phyloP scores from a whole-genome alignment of 371 early-diverging fungal species.

The Choanephora cucurbitarum region DNA sequence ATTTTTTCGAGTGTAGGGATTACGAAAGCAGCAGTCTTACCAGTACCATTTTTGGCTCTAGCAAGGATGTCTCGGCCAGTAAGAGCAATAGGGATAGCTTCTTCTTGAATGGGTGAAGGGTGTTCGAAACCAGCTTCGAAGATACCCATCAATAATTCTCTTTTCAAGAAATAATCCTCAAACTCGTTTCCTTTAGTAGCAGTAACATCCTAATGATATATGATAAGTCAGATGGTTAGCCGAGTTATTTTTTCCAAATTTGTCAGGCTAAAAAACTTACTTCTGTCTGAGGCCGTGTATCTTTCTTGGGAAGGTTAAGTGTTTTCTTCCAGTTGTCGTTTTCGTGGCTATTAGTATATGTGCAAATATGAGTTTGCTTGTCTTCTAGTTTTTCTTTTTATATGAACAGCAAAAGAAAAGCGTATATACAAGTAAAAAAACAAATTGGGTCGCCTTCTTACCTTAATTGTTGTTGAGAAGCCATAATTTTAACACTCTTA shows the following conservation, averaged over 20 bases:
- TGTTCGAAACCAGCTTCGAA: constrained; percentile 97
- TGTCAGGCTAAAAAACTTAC: constrained; percentile 27
- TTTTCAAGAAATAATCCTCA: constrained; percentile 94
- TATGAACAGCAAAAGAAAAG: neutral
- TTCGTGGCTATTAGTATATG: constrained; percentile 44
- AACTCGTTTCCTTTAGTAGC: constrained; percentile 96
- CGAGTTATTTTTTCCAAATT: neutral
- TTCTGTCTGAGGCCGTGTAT: constrained; percentile 87
- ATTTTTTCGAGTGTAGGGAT: constrained; percentile 96
- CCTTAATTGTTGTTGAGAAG: constrained; percentile 13
- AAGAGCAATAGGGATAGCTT: constrained; percentile 95
- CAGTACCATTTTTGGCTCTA: constrained; percentile 98
- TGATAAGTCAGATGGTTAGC: neutral
- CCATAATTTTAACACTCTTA: neutral
- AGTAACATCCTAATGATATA: constrained; percentile 82
- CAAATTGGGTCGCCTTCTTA: neutral
- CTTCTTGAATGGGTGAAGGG: constrained; percentile 99
- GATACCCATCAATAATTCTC: constrained; percentile 96
- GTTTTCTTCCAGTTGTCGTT: constrained; percentile 75
- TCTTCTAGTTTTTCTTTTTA: too few species aligned
- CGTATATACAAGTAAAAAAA: neutral
- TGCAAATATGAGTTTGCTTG: too few species aligned
- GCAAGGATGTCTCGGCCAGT: constrained; percentile 95
- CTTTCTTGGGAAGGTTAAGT: constrained; percentile 76
- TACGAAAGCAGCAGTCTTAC: constrained; percentile 96